Conservation (phyloP, 345 rosid genomes). For the Turnera subulata region DNA sequence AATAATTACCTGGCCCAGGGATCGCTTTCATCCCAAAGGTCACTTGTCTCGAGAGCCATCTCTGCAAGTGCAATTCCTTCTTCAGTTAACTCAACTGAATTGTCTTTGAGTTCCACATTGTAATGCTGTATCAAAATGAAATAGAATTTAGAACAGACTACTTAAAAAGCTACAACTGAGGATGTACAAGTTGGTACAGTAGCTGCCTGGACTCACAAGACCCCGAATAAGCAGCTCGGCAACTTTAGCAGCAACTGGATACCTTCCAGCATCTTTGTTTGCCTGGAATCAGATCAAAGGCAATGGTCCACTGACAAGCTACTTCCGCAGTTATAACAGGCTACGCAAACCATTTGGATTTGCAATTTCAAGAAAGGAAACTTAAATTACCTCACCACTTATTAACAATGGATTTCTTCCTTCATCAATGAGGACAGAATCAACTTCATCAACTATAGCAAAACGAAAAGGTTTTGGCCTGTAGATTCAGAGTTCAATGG, state of each 20-base stretch:
- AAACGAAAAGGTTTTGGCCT: conserved; percentile 98
- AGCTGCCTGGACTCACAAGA: conserved; percentile 44
- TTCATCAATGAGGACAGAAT: conserved; percentile 96
- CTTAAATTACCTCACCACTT: conserved; percentile 80
- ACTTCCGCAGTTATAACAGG: not conserved
- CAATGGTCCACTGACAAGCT: conserved; percentile 8
- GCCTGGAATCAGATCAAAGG: conserved; percentile 47
- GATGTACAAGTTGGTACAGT: conserved; percentile 5
- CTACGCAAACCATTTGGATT: not conserved
- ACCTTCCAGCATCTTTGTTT: conserved; percentile 84
- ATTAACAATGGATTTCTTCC: conserved; percentile 96
- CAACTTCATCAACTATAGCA: conserved; percentile 97
- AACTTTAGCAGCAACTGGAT: conserved; percentile 95
- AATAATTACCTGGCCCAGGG: conserved; percentile 87
- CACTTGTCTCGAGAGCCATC: conserved; percentile 92
- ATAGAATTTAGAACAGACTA: conserved; percentile 12
- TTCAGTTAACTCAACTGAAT: conserved; percentile 94
- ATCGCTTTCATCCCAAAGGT: conserved; percentile 95
- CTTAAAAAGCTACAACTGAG: conserved; percentile 8
- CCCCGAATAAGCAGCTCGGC: conserved; percentile 80
- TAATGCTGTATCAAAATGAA: conserved; percentile 69
- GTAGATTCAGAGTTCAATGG: conserved; percentile 12
- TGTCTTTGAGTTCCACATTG: conserved; percentile 79
- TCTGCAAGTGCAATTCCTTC: conserved; percentile 91
- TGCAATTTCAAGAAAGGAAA: not conserved